Evolutionary conservation across 768 basidiomycete genomes (phyloP).

Genomic region (Xanthoconium purpureum): DNA sequence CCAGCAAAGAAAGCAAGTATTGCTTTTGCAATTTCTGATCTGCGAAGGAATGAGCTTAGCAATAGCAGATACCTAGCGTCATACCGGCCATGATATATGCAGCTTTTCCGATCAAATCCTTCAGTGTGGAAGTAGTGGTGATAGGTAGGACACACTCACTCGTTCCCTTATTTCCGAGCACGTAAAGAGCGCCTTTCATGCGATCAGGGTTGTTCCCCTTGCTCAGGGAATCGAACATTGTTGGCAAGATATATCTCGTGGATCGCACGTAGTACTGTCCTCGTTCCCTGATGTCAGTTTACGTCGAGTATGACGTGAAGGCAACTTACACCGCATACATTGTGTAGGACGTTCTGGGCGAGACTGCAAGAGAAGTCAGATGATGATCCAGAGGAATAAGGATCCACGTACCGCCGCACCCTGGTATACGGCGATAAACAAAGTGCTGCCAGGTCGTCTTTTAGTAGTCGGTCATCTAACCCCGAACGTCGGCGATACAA

Average conservation of each 20-base stretch:
- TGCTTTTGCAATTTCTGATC: conserved; percentile 55
- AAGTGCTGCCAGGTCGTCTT: conserved; percentile 61
- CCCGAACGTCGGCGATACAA: conserved; percentile 70
- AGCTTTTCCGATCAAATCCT: conserved; percentile 36
- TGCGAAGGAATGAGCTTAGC: conserved; percentile 25
- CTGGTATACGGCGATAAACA: conserved; percentile 79
- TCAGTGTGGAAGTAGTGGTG: conserved; percentile 1
- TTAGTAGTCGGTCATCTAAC: conserved; percentile 68
- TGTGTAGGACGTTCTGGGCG: conserved; percentile 63
- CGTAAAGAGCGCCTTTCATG: conserved; percentile 92
- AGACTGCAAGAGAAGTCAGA: conserved; percentile 43
- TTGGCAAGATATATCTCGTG: conserved; percentile 60
- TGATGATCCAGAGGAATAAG: background rate
- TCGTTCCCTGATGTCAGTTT: conserved; percentile 8
- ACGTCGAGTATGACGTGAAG: background rate
- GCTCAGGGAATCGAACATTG: conserved; percentile 55
- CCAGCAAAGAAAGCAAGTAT: conserved; percentile 62
- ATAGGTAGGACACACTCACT: conserved; percentile 38
- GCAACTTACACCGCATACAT: conserved; percentile 56
- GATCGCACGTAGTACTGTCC: conserved; percentile 67
- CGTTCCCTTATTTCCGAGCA: conserved; percentile 69
- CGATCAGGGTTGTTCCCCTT: conserved; percentile 85
- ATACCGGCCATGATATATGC: conserved; percentile 68
- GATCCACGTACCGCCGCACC: conserved; percentile 57
- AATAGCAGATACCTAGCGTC: conserved; percentile 16